Evolutionary conservation across 192 early-diverging fungal species (phyloP), one percentile per base, ranked within the genome.

Genomic region (Coemansia sp.): DNA sequence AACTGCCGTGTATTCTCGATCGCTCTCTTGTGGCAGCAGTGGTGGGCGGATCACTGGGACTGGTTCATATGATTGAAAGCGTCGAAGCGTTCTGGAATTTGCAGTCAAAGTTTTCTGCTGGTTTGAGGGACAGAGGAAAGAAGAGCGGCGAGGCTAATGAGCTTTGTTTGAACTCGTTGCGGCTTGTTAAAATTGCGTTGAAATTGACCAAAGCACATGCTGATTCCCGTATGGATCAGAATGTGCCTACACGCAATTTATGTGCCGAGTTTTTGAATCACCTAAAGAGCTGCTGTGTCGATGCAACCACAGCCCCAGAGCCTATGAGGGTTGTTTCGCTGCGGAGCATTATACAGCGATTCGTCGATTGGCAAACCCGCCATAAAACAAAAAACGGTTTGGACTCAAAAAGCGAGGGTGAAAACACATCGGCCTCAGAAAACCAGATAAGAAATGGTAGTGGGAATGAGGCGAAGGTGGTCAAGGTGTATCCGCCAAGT

Each of bases 51-150:
- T 56, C 70, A 0, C 19, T n/a, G 5, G 74, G 79, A 12, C 14
- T 76, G 40, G 79, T 71, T 20, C 74, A 65, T 48, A 63, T 76
- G 68, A 60, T 81, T 32, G 74, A 81, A 55, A 45, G 59, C 9
- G 14, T 68, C 11, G 79, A 81, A 60, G 64, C 79, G 6, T 70
- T 61, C 39, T 81, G 79, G 79, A 63, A 46, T 51, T 48, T 81
- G 19, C 43, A 46, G 7, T 45, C 40, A 48, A 81, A 81, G 60
- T 81, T 81, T 45, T 65, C 74, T 7, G 8, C n/a, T 14, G 70
- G 69, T 0, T 69, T 55, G n/a, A 49, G 20, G 43, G 19, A 56
- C 14, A 17, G 59, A 32, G 63, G 4, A 38, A 56, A 16, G 37
- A 22, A 19, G 56, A 58, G 22, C 7, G 13, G 4, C 4, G n/a